phyloP scores from a whole-genome alignment of 2,329 filamentous ascomycete genomes.

The Trichoderma harzianum region DNA sequence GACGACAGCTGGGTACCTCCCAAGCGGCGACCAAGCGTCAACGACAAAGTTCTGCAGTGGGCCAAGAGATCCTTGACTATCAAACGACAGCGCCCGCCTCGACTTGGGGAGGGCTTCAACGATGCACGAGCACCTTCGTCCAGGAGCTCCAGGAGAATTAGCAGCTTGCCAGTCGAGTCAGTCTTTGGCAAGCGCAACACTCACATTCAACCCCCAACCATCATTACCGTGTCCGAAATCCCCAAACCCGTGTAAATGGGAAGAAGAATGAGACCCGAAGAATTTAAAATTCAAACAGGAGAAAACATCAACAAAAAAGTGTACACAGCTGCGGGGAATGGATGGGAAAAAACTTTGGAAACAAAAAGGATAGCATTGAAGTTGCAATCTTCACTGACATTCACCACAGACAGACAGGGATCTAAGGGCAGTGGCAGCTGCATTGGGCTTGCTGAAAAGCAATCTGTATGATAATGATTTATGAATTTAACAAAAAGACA shows the following conservation, averaged over 20 bases:
- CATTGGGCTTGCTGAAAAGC: background rate
- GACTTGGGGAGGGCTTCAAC: slow-evolving; percentile 24
- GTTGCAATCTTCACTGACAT: background rate
- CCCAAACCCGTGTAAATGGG: slow-evolving; percentile 17
- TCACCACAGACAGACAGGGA: background rate
- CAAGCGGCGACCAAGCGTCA: slow-evolving; percentile 30
- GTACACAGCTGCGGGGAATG: background rate
- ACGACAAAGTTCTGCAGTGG: slow-evolving; percentile 34
- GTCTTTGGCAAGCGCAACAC: background rate
- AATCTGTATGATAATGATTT: slow-evolving; percentile 20
- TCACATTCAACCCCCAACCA: slow-evolving; percentile 18
- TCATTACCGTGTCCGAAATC: slow-evolving; percentile 21
- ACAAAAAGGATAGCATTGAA: background rate
- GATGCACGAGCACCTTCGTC: slow-evolving; percentile 4
- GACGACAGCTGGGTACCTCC: slow-evolving; percentile 28
- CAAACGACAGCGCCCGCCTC: slow-evolving; percentile 26
- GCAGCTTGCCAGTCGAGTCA: background rate
- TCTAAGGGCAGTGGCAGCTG: background rate
- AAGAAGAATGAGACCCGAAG: background rate
- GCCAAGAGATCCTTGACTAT: slow-evolving; percentile 32
- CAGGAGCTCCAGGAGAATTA: slow-evolving; percentile 8
- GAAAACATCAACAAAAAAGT: background rate
- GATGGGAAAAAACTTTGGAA: background rate
- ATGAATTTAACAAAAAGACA: background rate
- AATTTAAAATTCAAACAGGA: background rate